These are phyloP conservation scores for Glonium stellatum DNA, from an alignment of 495 filamentous ascomycete genomes.

Conservation along the genomic window DNA sequence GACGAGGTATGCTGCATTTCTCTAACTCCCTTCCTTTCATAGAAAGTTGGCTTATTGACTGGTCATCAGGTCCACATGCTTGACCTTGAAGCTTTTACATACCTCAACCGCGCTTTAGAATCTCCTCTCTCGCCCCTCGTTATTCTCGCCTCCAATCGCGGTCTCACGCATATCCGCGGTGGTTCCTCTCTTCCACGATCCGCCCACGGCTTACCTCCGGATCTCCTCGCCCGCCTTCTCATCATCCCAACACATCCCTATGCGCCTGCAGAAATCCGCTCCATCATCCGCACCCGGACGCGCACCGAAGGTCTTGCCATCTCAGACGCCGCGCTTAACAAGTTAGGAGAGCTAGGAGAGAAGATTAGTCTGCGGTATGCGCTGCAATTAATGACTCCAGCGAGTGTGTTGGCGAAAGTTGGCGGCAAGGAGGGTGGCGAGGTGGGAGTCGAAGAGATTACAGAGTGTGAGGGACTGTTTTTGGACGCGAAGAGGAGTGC, in stretches of 20 bases:
- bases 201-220: constrained; percentile 87
- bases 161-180: constrained; percentile 80
- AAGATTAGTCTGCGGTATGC: constrained; percentile 87
- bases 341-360: constrained; percentile 75
- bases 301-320: constrained; percentile 74
- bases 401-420: constrained; percentile 61
- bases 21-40: constrained; percentile 7
- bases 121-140: constrained; percentile 90
- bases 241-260: constrained; percentile 93
- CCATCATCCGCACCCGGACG: constrained; percentile 76
- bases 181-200: constrained; percentile 51
- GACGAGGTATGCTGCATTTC: constrained; percentile 67
- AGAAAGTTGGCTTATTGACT: constrained; percentile 6
- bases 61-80: constrained; percentile 86
- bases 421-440: constrained; percentile 53
- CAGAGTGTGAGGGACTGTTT: constrained; percentile 85
- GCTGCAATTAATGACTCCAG: constrained; percentile 84
- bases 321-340: constrained; percentile 73
- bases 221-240: constrained; percentile 84
- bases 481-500: constrained; percentile 84
- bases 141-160: constrained; percentile 93
- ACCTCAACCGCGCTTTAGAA: constrained; percentile 94
- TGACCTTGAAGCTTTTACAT: constrained; percentile 97
- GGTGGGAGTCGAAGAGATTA: constrained; percentile 75
- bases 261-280: constrained; percentile 74